Evolutionary conservation across 1,284 basidiomycete genomes (phyloP).

Genomic region (Trichosporon sp.): DNA sequence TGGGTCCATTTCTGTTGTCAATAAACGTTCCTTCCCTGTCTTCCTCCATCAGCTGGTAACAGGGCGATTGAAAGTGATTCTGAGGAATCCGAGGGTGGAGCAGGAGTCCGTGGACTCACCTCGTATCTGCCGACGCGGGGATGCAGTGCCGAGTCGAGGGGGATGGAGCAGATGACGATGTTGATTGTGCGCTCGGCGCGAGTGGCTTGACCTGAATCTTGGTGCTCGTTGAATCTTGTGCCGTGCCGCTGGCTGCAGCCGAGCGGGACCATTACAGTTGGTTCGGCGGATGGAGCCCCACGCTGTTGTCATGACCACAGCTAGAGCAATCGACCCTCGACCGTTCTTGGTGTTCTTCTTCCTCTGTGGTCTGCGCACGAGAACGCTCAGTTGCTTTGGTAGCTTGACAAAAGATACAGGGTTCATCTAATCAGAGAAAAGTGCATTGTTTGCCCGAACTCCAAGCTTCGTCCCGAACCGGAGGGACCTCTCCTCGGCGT

Average conservation of each 20-base stretch:
- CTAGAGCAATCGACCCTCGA: background rate
- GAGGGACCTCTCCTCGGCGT: too few relatives aligned
- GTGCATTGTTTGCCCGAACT: too few relatives aligned
- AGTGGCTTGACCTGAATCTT: background rate
- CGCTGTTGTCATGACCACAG: background rate
- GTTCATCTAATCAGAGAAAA: too few relatives aligned
- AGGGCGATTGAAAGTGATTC: background rate
- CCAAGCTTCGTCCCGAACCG: too few relatives aligned
- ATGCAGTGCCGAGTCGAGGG: background rate
- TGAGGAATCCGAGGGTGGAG: background rate
- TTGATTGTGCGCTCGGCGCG: background rate
- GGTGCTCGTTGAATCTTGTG: background rate
- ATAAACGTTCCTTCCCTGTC: background rate
- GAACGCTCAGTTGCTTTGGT: too few relatives aligned
- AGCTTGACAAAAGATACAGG: too few relatives aligned
- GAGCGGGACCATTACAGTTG: conserved; percentile 5
- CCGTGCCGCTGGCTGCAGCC: background rate
- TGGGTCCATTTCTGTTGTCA: conserved; percentile 25
- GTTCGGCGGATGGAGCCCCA: background rate
- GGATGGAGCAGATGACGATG: background rate
- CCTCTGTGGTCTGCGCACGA: background rate
- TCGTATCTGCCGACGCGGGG: background rate
- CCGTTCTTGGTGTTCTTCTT: background rate
- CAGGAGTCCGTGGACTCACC: background rate
- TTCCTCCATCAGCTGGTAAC: background rate